Evolutionary conservation across 2,329 filamentous ascomycete genomes (phyloP).

Genomic region (Diaporthe sp.): DNA sequence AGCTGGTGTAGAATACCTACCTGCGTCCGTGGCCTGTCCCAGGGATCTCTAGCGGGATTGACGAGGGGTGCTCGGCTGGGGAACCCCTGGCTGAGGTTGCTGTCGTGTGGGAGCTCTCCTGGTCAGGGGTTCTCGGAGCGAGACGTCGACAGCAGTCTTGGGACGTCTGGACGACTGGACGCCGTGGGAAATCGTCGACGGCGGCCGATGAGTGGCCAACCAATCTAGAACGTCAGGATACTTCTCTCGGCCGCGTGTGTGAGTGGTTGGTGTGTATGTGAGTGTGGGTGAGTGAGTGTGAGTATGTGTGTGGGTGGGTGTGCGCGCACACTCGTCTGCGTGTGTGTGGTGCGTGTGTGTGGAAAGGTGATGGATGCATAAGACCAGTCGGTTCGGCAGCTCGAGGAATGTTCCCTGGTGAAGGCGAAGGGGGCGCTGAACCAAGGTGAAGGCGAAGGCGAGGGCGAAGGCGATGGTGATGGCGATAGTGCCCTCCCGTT

Average conservation of each 20-base stretch:
- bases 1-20: too few relatives aligned
- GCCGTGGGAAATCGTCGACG: background rate
- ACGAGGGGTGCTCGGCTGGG: slow-evolving; percentile 26
- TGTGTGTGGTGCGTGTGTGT: background rate
- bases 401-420: slow-evolving; percentile 1
- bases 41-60: background rate
- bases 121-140: slow-evolving; percentile 20
- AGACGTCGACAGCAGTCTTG: slow-evolving; percentile 19
- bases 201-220: slow-evolving; percentile 15
- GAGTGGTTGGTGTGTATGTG: background rate
- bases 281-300: background rate
- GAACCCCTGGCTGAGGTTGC: slow-evolving; percentile 20
- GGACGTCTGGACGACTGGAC: background rate
- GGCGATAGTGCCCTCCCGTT: background rate
- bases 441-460: background rate
- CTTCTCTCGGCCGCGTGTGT: slow-evolving; percentile 8
- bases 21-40: slow-evolving; percentile 8
- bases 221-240: background rate
- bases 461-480: background rate
- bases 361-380: background rate
- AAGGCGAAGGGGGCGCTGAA: background rate
- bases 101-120: slow-evolving; percentile 14
- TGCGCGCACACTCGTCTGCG: too few relatives aligned
- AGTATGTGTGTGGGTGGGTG: background rate
- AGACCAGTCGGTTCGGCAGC: slow-evolving; percentile 16